Percentiles rank a stretch among this genome's conserved stretches.
phyloP scores from a whole-genome alignment of 352 stramenopile species.

The Phytophthora pini region DNA sequence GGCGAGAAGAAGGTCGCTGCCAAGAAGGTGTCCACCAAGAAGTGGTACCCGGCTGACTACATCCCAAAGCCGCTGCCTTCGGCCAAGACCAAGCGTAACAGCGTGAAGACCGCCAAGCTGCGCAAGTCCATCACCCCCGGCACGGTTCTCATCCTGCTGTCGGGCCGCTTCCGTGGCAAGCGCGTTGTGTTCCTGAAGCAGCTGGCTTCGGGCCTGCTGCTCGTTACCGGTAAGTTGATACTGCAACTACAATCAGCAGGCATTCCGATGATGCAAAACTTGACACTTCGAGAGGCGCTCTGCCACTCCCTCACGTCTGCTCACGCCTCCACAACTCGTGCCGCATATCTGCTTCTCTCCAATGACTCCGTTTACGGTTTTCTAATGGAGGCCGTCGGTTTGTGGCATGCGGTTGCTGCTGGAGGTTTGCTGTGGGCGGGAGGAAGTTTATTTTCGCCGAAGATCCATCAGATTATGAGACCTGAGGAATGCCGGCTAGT shows the following conservation, averaged over 20 bases:
- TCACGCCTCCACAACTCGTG: slow-evolving; percentile 1
- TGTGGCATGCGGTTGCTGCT: not conserved
- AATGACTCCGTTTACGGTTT: too few relatives aligned
- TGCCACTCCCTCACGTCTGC: slow-evolving; percentile 18
- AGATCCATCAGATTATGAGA: slow-evolving; percentile 90
- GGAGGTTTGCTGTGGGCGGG: slow-evolving; percentile 1
- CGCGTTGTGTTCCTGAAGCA: slow-evolving; percentile 98
- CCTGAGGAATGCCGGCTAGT: slow-evolving; percentile 70
- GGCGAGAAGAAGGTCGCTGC: slow-evolving; percentile 68
- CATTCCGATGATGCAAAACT: slow-evolving; percentile 79
- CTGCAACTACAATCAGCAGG: not conserved
- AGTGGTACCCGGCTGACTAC: slow-evolving; percentile 82
- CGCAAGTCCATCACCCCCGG: slow-evolving; percentile 96
- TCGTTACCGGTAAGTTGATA: slow-evolving; percentile 91
- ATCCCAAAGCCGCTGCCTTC: slow-evolving; percentile 68
- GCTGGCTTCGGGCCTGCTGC: slow-evolving; percentile 95
- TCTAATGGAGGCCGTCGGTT: not conserved
- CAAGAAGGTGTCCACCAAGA: slow-evolving; percentile 60
- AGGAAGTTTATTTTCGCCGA: slow-evolving; percentile 43
- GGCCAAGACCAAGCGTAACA: slow-evolving; percentile 76
- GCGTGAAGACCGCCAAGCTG: slow-evolving; percentile 93
- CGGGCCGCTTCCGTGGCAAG: slow-evolving; percentile 97
- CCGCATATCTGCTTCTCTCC: not conserved
- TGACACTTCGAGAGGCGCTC: slow-evolving; percentile 63
- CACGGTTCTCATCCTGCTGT: slow-evolving; percentile 98